phyloP scores from a whole-genome alignment of 371 early-diverging fungal species.

The Synchytrium microbalum region DNA sequence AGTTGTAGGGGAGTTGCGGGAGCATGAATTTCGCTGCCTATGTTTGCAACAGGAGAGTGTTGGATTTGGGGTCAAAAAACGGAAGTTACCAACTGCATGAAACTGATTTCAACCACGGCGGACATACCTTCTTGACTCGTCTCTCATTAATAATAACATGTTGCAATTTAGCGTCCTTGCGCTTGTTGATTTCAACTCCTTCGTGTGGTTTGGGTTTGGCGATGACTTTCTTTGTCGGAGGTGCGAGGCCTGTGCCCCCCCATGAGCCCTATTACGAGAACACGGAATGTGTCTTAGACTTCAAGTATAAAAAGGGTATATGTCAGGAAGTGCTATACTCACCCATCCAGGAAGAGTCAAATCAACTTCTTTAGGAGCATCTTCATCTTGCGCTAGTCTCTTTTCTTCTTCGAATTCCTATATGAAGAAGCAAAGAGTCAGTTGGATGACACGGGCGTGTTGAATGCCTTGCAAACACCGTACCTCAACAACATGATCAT shows the following conservation, averaged over 20 bases:
- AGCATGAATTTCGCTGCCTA: slow-evolving; percentile 66
- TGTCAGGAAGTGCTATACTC: slow-evolving; percentile 8
- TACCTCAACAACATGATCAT: slow-evolving; percentile 68
- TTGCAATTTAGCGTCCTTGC: slow-evolving; percentile 71
- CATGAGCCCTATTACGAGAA: slow-evolving; percentile 75
- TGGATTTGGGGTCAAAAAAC: not conserved
- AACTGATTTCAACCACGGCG: not conserved
- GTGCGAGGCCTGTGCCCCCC: slow-evolving; percentile 59
- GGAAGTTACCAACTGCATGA: slow-evolving; percentile 4
- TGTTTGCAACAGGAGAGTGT: not conserved
- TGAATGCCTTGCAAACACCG: not conserved
- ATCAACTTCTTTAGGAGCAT: slow-evolving; percentile 69
- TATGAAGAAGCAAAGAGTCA: not conserved
- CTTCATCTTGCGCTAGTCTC: slow-evolving; percentile 51
- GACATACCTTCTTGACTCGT: slow-evolving; percentile 59
- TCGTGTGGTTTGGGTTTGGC: slow-evolving; percentile 47
- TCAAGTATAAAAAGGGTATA: no score
- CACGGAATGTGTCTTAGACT: slow-evolving; percentile 4
- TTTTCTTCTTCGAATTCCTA: slow-evolving; percentile 86
- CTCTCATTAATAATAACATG: slow-evolving; percentile 91
- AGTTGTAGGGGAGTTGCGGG: slow-evolving; percentile 74
- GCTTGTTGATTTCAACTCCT: slow-evolving; percentile 56
- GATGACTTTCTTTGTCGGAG: slow-evolving; percentile 51
- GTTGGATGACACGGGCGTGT: not conserved
- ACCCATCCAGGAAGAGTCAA: slow-evolving; percentile 89